These are phyloP conservation scores for Colletotrichum liaoningense DNA, from an alignment of 2,329 filamentous ascomycete genomes.

Conservation along the genomic window DNA sequence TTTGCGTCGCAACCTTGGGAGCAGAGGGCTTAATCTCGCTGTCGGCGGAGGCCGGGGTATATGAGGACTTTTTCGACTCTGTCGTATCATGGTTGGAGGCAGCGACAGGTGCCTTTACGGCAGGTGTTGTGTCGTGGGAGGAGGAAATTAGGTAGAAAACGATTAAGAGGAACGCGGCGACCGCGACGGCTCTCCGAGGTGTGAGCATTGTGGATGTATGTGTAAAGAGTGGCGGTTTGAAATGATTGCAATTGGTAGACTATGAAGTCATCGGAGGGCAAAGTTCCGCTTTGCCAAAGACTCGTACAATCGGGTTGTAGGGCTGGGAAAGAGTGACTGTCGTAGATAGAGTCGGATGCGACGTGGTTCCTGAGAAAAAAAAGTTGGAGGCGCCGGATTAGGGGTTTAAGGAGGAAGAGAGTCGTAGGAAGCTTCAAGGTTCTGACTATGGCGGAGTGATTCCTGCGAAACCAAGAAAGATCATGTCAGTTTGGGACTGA, in stretches of 20 bases:
- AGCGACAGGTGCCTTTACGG: constrained; percentile 39
- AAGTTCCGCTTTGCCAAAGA: not conserved
- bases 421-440: not conserved
- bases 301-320: constrained; percentile 1
- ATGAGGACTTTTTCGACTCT: constrained; percentile 6
- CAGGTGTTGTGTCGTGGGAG: constrained; percentile 57
- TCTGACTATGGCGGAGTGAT: not conserved
- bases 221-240: not conserved
- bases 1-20: constrained; percentile 61
- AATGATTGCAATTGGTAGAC: not conserved
- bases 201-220: constrained; percentile 73
- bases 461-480: constrained; percentile 21
- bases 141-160: constrained; percentile 77
- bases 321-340: not conserved
- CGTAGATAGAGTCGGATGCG: constrained; percentile 20
- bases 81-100: constrained; percentile 35
- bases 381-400: constrained; percentile 1
- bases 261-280: constrained; percentile 12
- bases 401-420: constrained; percentile 4
- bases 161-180: constrained; percentile 75
- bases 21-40: constrained; percentile 12
- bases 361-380: constrained; percentile 1
- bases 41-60: not conserved
- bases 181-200: constrained; percentile 79
- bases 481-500: constrained; percentile 32